phyloP scores from a whole-genome alignment of 169 alveolate genomes.

The Sarcocystis neurona region DNA sequence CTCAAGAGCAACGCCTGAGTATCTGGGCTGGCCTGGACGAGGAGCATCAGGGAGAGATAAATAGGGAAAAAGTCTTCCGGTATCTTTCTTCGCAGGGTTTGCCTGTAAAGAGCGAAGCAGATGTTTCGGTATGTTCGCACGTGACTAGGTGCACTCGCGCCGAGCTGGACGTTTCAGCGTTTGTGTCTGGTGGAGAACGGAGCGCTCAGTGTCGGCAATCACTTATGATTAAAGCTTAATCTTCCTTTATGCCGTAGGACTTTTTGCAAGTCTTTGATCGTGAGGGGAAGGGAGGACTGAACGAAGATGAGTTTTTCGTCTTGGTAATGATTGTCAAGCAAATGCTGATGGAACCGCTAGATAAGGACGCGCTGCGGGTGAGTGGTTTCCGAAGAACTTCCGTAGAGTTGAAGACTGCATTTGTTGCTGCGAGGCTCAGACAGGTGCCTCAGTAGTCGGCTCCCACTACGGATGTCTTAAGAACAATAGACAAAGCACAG shows the following conservation, averaged over 20 bases:
- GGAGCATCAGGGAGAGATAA: conserved; percentile 71
- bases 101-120: conserved; percentile 65
- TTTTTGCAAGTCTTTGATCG: conserved; percentile 27
- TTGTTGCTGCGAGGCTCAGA: neutral
- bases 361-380: conserved; percentile 71
- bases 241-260: neutral
- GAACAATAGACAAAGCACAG: too few relatives aligned
- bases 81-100: conserved; percentile 73
- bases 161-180: neutral
- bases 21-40: conserved; percentile 74
- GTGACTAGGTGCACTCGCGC: neutral
- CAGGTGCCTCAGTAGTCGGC: too few relatives aligned
- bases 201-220: neutral
- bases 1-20: conserved; percentile 68
- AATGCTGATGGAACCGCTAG: conserved; percentile 71
- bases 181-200: neutral
- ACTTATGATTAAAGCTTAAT: neutral
- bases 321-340: conserved; percentile 71
- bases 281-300: conserved; percentile 65
- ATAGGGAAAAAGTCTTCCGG: conserved; percentile 67
- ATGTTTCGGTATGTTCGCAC: conserved; percentile 35
- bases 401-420: neutral
- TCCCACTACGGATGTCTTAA: too few relatives aligned
- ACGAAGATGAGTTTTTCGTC: conserved; percentile 73
- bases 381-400: neutral